These are phyloP conservation scores for Aspergillus sp. DNA, from an alignment of 2,329 filamentous ascomycete species.

Conservation along the genomic window DNA sequence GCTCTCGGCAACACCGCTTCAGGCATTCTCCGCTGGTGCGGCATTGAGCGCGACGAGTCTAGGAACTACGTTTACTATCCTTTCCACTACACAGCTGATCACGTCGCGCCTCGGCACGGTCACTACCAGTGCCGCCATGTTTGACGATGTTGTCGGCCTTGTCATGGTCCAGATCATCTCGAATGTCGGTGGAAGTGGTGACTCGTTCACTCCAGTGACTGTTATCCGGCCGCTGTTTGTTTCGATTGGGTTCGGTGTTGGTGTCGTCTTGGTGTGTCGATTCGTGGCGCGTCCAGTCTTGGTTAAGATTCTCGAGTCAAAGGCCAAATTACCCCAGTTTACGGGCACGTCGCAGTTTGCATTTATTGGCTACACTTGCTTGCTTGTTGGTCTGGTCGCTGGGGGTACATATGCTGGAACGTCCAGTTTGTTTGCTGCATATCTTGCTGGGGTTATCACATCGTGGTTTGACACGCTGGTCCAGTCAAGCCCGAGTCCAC, in stretches of 20 bases:
- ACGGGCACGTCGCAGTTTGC: slow-evolving; percentile 23
- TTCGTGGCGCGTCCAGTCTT: slow-evolving; percentile 18
- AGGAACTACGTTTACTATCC: slow-evolving; percentile 67
- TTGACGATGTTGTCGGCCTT: slow-evolving; percentile 77
- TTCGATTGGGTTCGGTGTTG: slow-evolving; percentile 39
- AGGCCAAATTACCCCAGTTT: slow-evolving; percentile 9
- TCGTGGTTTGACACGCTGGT: slow-evolving; percentile 50
- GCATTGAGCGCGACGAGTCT: slow-evolving; percentile 73
- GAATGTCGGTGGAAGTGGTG: slow-evolving; percentile 53
- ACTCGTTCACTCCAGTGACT: slow-evolving; percentile 39
- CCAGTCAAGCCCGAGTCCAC: background rate
- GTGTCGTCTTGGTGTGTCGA: slow-evolving; percentile 28
- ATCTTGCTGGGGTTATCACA: slow-evolving; percentile 54
- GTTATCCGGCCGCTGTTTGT: slow-evolving; percentile 54
- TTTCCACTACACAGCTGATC: slow-evolving; percentile 61
- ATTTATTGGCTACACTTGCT: slow-evolving; percentile 44
- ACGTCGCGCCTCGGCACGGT: slow-evolving; percentile 60
- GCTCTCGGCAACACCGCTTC: slow-evolving; percentile 51
- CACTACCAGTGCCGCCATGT: slow-evolving; percentile 71
- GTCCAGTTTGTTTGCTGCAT: slow-evolving; percentile 57
- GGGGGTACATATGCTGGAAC: slow-evolving; percentile 56
- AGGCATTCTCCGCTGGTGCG: slow-evolving; percentile 71
- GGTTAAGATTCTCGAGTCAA: slow-evolving; percentile 4
- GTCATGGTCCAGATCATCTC: slow-evolving; percentile 77
- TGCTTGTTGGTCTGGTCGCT: slow-evolving; percentile 50